A percentile compares a stretch with the other conserved stretches of the same genome.
Evolutionary conservation across 1,139 yeast genomes (phyloP).

Genomic region (Torulaspora globosa): DNA sequence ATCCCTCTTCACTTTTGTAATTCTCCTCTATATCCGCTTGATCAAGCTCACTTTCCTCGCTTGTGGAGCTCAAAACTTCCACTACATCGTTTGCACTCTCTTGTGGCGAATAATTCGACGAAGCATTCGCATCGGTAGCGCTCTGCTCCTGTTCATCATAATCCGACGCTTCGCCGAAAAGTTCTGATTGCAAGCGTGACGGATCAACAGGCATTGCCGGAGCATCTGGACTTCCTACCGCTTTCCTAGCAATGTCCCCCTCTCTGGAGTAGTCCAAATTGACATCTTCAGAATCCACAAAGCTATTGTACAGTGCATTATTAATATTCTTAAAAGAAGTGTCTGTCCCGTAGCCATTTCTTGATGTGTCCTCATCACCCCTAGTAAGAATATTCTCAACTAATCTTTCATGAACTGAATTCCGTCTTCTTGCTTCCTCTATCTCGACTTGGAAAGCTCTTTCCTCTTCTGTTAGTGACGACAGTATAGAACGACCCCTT

Average conservation of each 20-base stretch:
- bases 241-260: background rate
- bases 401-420: conserved; percentile 8
- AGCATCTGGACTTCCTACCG: background rate
- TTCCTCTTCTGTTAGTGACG: conserved; percentile 42
- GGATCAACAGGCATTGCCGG: background rate
- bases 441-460: conserved; percentile 37
- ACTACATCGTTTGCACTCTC: conserved; percentile 10
- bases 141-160: background rate
- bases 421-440: conserved; percentile 33
- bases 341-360: conserved; percentile 14
- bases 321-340: conserved; percentile 23
- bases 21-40: background rate
- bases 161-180: conserved; percentile 3
- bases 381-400: conserved; percentile 8
- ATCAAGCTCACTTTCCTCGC: conserved; percentile 1
- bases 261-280: background rate
- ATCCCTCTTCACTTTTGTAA: background rate
- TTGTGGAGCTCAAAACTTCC: conserved; percentile 10
- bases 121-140: conserved; percentile 1
- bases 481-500: conserved; percentile 43
- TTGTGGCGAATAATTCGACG: background rate
- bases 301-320: conserved; percentile 18
- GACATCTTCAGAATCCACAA: conserved; percentile 11
- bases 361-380: background rate
- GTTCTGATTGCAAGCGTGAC: background rate